These are phyloP conservation scores for Nakaseomyces sp. DNA, from an alignment of 1,139 yeast genomes.

Conservation along the genomic window DNA sequence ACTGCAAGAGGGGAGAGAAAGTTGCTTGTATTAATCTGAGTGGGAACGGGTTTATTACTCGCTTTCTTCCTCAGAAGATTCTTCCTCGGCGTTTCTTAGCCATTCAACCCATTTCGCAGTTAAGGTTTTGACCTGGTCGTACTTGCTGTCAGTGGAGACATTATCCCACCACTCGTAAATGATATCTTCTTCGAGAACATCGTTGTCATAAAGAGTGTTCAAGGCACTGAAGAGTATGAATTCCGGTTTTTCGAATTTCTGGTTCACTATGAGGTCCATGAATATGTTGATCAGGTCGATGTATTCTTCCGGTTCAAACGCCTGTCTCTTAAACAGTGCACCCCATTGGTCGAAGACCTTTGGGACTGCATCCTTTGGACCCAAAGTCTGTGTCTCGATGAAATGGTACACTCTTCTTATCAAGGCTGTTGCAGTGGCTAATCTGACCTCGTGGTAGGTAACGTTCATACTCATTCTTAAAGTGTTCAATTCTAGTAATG, in stretches of 20 bases:
- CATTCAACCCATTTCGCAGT: slow-evolving; percentile 74
- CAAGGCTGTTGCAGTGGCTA: slow-evolving; percentile 70
- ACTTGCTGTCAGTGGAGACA: slow-evolving; percentile 37
- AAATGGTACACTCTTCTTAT: slow-evolving; percentile 60
- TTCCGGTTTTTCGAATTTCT: slow-evolving; percentile 27
- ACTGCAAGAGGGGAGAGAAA: no score
- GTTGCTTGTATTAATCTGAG: no score
- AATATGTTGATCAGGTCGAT: slow-evolving; percentile 59
- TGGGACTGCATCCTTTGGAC: slow-evolving; percentile 63
- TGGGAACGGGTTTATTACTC: neutral
- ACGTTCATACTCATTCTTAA: slow-evolving; percentile 97
- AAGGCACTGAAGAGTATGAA: slow-evolving; percentile 48
- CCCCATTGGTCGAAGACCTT: slow-evolving; percentile 79
- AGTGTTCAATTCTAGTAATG: slow-evolving; percentile 83
- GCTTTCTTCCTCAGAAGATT: slow-evolving; percentile 34
- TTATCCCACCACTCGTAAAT: slow-evolving; percentile 75
- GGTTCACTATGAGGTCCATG: slow-evolving; percentile 28
- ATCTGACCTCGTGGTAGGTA: slow-evolving; percentile 82
- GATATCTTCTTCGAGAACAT: slow-evolving; percentile 71
- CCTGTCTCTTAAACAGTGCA: slow-evolving; percentile 66
- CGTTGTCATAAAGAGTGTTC: slow-evolving; percentile 66
- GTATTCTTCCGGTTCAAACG: slow-evolving; percentile 71
- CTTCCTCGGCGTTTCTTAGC: slow-evolving; percentile 85
- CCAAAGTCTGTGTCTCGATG: slow-evolving; percentile 65
- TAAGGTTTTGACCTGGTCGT: slow-evolving; percentile 44